Evolutionary conservation across 2,329 filamentous ascomycete species (phyloP).

Genomic region (Exophiala bonariae): DNA sequence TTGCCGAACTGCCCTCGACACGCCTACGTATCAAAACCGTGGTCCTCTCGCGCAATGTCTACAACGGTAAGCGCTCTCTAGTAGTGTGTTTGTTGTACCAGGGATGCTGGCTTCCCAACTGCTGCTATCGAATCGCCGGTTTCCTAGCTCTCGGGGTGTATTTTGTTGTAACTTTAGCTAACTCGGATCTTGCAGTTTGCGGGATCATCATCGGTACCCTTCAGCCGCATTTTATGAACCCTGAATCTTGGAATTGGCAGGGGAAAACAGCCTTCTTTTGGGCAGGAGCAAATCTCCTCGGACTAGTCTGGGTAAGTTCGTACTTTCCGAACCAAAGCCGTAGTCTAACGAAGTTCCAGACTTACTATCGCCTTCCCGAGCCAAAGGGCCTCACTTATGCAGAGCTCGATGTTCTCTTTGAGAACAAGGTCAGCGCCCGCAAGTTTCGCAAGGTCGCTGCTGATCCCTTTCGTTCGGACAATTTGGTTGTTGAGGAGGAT

Average conservation of each 20-base stretch:
- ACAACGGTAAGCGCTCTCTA: slow-evolving; percentile 44
- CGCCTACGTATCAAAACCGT: slow-evolving; percentile 56
- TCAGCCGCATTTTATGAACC: slow-evolving; percentile 30
- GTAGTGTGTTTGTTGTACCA: too few relatives aligned
- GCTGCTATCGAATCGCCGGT: too few relatives aligned
- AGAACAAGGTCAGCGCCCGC: slow-evolving; percentile 36
- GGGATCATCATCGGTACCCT: slow-evolving; percentile 43
- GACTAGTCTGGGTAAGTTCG: slow-evolving; percentile 39
- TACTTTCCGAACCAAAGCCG: too few relatives aligned
- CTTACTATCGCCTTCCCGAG: slow-evolving; percentile 44
- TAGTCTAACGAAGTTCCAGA: too few relatives aligned
- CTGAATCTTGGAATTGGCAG: slow-evolving; percentile 37
- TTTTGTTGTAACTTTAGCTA: too few relatives aligned
- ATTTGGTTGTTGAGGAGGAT: slow-evolving; percentile 6
- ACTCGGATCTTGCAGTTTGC: too few relatives aligned
- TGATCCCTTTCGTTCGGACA: slow-evolving; percentile 17
- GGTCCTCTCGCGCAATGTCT: slow-evolving; percentile 51
- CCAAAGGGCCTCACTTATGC: slow-evolving; percentile 40
- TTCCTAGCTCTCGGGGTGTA: too few relatives aligned
- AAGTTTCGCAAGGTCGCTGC: slow-evolving; percentile 35
- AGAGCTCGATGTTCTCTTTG: slow-evolving; percentile 45
- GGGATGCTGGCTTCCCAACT: too few relatives aligned
- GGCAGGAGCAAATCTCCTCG: slow-evolving; percentile 34
- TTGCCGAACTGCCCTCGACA: slow-evolving; percentile 55
- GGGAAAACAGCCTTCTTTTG: slow-evolving; percentile 41